Base-by-base conservation (phyloP, 169 alveolate species). In the Babesia sp. region DNA sequence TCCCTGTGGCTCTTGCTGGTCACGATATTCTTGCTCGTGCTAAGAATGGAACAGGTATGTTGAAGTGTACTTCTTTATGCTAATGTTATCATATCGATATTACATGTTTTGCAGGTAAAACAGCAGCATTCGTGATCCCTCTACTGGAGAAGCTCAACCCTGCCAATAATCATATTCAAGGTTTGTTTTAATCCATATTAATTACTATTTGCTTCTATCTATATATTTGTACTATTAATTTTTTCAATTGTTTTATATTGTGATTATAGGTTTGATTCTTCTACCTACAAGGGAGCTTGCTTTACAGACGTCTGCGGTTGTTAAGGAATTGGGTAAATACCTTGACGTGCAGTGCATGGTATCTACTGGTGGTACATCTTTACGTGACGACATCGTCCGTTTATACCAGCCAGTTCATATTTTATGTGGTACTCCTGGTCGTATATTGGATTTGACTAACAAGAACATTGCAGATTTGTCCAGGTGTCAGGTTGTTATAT, bases 381-480 rank as follows among this genome's bases (percentile, higher is more conserved):
- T 98, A 46, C 88, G 98, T 44, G 98, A 98, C 60, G 99, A 98
- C 83, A 96, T 96, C 51, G 93, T 94, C 90, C 93, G 99, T 45
- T 79, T 98, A 53, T 94, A 95, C 84, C 92, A 95, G 74, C 95
- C 95, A 39, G 99, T 96, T 24, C 99, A 97, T 81, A 94, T 97
- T 2, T 90, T 98, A n/a, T 98, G 97, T 22, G 99, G 99, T n/a
- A 98, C 99, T 6, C 99, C 99, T 16, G 99, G 99, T 33, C 92
- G 99, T 57, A 93, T 97, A 24, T 87, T 97, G 42, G 99, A 97
- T 68, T 92, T 97, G 74, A 95, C 99, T 28, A 92, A 94, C 90
- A 95, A 95, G 91, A 97, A 93, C 66, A 94, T 94, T 31, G 98
- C 98, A 51, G 92, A 94, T 46, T 85, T 98, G 60, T 68, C 91